Evolutionary conservation across 1,284 basidiomycete species (phyloP).

Genomic region (Fistulinella staudtii): DNA sequence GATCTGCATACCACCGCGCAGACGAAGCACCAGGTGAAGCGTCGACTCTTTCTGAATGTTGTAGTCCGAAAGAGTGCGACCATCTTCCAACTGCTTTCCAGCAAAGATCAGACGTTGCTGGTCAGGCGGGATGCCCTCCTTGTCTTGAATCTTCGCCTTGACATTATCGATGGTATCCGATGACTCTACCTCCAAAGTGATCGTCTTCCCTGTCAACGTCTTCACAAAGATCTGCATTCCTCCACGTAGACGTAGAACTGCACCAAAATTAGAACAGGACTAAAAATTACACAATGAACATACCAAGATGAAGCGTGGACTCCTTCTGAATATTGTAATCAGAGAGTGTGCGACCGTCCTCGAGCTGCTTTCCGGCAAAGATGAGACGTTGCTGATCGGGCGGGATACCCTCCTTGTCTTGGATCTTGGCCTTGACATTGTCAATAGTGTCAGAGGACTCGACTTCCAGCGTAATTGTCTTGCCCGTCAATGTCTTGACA

Average conservation of each 20-base stretch:
- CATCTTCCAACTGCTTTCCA: slow-evolving; percentile 77
- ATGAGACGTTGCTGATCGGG: slow-evolving; percentile 80
- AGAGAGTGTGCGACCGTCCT: slow-evolving; percentile 79
- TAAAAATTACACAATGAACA: background rate
- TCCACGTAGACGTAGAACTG: slow-evolving; percentile 63
- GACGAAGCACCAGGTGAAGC: slow-evolving; percentile 51
- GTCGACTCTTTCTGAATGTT: slow-evolving; percentile 76
- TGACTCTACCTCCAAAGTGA: slow-evolving; percentile 85
- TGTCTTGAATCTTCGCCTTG: slow-evolving; percentile 82
- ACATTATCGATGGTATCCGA: slow-evolving; percentile 89
- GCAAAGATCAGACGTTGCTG: slow-evolving; percentile 84
- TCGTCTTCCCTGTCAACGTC: slow-evolving; percentile 79
- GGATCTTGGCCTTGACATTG: slow-evolving; percentile 83
- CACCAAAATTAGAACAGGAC: slow-evolving; percentile 1
- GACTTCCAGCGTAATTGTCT: slow-evolving; percentile 93
- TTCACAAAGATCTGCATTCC: slow-evolving; percentile 78
- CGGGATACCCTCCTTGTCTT: slow-evolving; percentile 80
- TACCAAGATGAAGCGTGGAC: slow-evolving; percentile 62
- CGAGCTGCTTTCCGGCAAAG: slow-evolving; percentile 84
- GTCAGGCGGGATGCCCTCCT: slow-evolving; percentile 82
- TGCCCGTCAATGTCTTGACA: slow-evolving; percentile 87
- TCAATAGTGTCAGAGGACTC: slow-evolving; percentile 90
- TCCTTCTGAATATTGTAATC: slow-evolving; percentile 80
- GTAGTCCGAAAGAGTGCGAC: slow-evolving; percentile 73
- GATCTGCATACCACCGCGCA: slow-evolving; percentile 59